Evolutionary conservation across 2,329 filamentous ascomycete species (phyloP).

Genomic region (Chlorencoelia australis): DNA sequence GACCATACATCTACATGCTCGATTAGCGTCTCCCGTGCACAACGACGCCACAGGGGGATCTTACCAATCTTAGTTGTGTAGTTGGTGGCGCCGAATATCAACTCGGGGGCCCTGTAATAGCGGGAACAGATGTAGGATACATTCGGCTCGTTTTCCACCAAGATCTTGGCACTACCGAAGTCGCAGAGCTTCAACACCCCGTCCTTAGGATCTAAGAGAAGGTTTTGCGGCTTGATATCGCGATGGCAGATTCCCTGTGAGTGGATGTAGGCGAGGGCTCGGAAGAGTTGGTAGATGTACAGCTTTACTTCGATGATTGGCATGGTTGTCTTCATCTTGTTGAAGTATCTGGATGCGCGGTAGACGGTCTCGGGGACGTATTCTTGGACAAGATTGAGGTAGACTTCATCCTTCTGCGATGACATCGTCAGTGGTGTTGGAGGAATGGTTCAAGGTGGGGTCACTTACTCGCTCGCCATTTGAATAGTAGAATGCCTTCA

Average conservation of each 20-base stretch:
- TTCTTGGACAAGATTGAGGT: slow-evolving; percentile 95
- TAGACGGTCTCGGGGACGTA: slow-evolving; percentile 98
- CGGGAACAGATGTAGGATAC: slow-evolving; percentile 99
- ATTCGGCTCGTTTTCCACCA: slow-evolving; percentile 97
- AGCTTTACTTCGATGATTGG: slow-evolving; percentile 97
- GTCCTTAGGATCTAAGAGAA: slow-evolving; percentile 81
- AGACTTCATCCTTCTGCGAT: slow-evolving; percentile 87
- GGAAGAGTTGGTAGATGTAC: slow-evolving; percentile 99
- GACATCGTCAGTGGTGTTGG: slow-evolving; percentile 10
- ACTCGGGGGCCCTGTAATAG: slow-evolving; percentile 94
- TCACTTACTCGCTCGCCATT: slow-evolving; percentile 85
- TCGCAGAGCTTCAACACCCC: slow-evolving; percentile 96
- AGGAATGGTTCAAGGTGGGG: slow-evolving; percentile 19
- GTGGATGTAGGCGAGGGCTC: slow-evolving; percentile 96
- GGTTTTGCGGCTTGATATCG: slow-evolving; percentile 98
- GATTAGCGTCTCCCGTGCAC: slow-evolving; percentile 13
- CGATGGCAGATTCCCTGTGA: slow-evolving; percentile 98
- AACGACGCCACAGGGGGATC: slow-evolving; percentile 26
- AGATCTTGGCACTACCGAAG: slow-evolving; percentile 96
- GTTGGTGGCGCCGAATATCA: slow-evolving; percentile 98
- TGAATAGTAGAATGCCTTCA: slow-evolving; percentile 99
- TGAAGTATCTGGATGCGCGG: slow-evolving; percentile 95
- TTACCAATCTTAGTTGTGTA: slow-evolving; percentile 99
- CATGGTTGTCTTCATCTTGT: slow-evolving; percentile 99
- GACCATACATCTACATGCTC: slow-evolving; percentile 81